Percentiles rank a stretch among this genome's conserved stretches.
These are phyloP conservation scores for Pyrenula aspistea DNA, from an alignment of 495 filamentous ascomycete species.

Conservation along the genomic window DNA sequence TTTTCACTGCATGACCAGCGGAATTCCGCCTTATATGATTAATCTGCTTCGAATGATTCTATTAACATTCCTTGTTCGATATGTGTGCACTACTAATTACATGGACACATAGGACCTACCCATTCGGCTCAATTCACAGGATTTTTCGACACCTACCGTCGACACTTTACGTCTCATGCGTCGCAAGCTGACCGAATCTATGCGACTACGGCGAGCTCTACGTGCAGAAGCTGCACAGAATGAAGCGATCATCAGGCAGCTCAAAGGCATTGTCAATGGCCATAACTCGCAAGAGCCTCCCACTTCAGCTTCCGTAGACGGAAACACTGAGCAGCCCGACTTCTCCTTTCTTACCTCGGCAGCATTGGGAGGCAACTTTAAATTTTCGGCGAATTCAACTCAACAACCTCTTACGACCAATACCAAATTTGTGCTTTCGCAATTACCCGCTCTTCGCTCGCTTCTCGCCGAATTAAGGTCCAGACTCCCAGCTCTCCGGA, in stretches of 20 bases:
- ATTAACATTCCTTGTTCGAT: too few species aligned
- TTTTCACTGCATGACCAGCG: too few species aligned
- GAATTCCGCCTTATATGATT: too few species aligned
- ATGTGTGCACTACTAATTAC: too few species aligned
- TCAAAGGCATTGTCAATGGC: constrained; percentile 38
- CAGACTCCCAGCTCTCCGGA: constrained; percentile 40
- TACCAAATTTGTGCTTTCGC: constrained; percentile 66
- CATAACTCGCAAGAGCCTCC: constrained; percentile 5
- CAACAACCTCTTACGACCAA: constrained; percentile 53
- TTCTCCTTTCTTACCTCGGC: constrained; percentile 42
- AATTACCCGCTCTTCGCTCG: constrained; percentile 64
- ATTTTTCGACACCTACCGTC: constrained; percentile 32
- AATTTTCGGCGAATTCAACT: constrained; percentile 26
- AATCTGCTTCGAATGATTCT: too few species aligned
- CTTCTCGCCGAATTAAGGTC: constrained; percentile 51
- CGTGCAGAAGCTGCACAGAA: constrained; percentile 68
- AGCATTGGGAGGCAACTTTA: constrained; percentile 27
- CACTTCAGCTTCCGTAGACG: background rate
- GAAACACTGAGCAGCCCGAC: constrained; percentile 9
- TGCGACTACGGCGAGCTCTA: constrained; percentile 64
- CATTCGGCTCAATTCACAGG: constrained; percentile 14
- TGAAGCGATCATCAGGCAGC: constrained; percentile 51
- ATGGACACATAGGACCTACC: constrained; percentile 23
- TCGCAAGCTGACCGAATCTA: constrained; percentile 67
- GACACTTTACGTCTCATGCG: constrained; percentile 60